phyloP scores from a whole-genome alignment of 2,329 filamentous ascomycete genomes.

The Ophiostoma perfectum region DNA sequence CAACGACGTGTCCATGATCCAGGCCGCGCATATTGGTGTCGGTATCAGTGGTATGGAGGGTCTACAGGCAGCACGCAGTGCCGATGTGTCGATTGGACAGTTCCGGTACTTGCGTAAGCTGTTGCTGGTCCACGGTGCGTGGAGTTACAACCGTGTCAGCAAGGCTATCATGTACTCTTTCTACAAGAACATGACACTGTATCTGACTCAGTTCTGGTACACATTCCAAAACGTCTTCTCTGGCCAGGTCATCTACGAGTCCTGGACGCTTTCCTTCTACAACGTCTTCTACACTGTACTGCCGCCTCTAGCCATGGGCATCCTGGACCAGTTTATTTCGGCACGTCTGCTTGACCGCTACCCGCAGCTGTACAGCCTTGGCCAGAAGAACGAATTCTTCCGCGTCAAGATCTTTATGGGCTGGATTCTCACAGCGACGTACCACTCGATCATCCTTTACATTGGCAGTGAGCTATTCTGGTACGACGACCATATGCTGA shows the following conservation, averaged over 20 bases:
- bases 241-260: constrained; percentile 96
- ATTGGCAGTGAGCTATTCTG: constrained; percentile 76
- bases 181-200: constrained; percentile 98
- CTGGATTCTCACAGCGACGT: constrained; percentile 92
- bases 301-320: constrained; percentile 88
- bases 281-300: constrained; percentile 97
- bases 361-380: constrained; percentile 89
- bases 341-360: constrained; percentile 90
- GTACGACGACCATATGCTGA: constrained; percentile 69
- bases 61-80: constrained; percentile 90
- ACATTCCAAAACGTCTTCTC: constrained; percentile 98
- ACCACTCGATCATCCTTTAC: constrained; percentile 92
- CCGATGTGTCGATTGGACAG: constrained; percentile 91
- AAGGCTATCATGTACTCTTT: constrained; percentile 98
- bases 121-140: constrained; percentile 88
- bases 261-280: constrained; percentile 98
- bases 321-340: constrained; percentile 96
- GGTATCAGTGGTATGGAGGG: constrained; percentile 97
- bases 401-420: constrained; percentile 84
- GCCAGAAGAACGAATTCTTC: constrained; percentile 91
- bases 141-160: constrained; percentile 95
- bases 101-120: constrained; percentile 94
- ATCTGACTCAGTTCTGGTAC: constrained; percentile 99
- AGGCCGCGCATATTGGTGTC: constrained; percentile 94
- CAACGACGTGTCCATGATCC: constrained; percentile 99